phyloP scores from a whole-genome alignment of 2,329 filamentous ascomycete genomes.

The Ustilaginoidea virens region DNA sequence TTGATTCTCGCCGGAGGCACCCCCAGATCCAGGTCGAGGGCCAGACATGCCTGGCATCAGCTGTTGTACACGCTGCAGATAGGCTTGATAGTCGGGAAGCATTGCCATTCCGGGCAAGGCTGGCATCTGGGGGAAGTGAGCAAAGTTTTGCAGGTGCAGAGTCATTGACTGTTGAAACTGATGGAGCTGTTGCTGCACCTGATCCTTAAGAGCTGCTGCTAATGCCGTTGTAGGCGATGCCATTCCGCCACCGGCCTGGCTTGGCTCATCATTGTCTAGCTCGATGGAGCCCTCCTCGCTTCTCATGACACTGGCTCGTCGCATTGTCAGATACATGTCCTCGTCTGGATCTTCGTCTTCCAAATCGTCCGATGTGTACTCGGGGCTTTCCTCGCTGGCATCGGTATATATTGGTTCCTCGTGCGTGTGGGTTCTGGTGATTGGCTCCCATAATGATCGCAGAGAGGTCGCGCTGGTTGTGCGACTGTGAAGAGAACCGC shows the following conservation, averaged over 20 bases:
- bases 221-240: slow-evolving; percentile 45
- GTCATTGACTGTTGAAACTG: slow-evolving; percentile 60
- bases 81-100: slow-evolving; percentile 58
- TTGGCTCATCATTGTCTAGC: slow-evolving; percentile 23
- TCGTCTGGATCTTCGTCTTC: slow-evolving; percentile 25
- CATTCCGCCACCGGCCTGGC: slow-evolving; percentile 16
- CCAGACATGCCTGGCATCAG: slow-evolving; percentile 51
- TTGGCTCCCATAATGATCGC: slow-evolving; percentile 49
- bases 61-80: slow-evolving; percentile 51
- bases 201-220: slow-evolving; percentile 57
- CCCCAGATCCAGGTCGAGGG: slow-evolving; percentile 35
- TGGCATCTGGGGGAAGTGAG: slow-evolving; percentile 37
- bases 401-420: slow-evolving; percentile 24
- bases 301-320: slow-evolving; percentile 14
- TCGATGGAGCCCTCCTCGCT: slow-evolving; percentile 17
- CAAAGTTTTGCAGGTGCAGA: slow-evolving; percentile 45
- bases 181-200: slow-evolving; percentile 58
- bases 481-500: slow-evolving; percentile 42
- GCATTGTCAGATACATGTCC: slow-evolving; percentile 20
- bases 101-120: slow-evolving; percentile 41
- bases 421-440: slow-evolving; percentile 17
- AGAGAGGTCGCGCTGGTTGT: slow-evolving; percentile 53
- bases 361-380: slow-evolving; percentile 30
- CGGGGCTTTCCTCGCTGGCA: slow-evolving; percentile 25
- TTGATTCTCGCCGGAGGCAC: slow-evolving; percentile 24